Evolutionary conservation across 2,329 filamentous ascomycete genomes (phyloP).

Genomic region (Daldinia eschscholtzii): DNA sequence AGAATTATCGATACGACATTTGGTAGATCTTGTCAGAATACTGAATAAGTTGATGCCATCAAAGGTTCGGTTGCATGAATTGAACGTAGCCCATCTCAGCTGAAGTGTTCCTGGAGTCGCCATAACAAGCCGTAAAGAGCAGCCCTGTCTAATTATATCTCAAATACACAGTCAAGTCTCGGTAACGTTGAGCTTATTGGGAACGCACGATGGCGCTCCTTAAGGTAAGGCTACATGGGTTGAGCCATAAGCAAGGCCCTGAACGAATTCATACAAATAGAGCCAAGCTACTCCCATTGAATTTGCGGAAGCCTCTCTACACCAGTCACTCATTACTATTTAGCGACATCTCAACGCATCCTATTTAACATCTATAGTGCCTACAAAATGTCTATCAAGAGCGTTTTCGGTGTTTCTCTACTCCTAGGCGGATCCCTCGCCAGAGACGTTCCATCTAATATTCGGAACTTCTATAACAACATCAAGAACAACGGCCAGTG

Average conservation of each 20-base stretch:
- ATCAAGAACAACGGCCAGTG: conserved; percentile 56
- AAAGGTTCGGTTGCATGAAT: not conserved
- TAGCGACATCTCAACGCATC: not conserved
- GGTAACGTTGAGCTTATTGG: conserved; percentile 9
- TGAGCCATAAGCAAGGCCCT: conserved; percentile 3
- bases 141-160: conserved; percentile 10
- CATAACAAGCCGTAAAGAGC: conserved; percentile 25
- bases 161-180: conserved; percentile 23
- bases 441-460: conserved; percentile 56
- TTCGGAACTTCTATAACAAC: conserved; percentile 58
- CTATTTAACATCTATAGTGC: not conserved
- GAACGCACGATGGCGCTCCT: conserved; percentile 27
- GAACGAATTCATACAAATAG: conserved; percentile 30
- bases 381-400: conserved; percentile 39
- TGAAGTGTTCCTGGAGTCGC: conserved; percentile 29
- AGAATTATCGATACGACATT: conserved; percentile 15
- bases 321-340: not conserved
- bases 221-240: conserved; percentile 21
- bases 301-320: not conserved
- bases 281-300: not conserved
- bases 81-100: conserved; percentile 17
- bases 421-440: conserved; percentile 41
- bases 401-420: conserved; percentile 39
- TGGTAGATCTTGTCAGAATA: conserved; percentile 22
- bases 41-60: conserved; percentile 15